These are phyloP conservation scores for Rosa lucieae DNA, from an alignment of 306 rosid genomes.

Conservation along the genomic window DNA sequence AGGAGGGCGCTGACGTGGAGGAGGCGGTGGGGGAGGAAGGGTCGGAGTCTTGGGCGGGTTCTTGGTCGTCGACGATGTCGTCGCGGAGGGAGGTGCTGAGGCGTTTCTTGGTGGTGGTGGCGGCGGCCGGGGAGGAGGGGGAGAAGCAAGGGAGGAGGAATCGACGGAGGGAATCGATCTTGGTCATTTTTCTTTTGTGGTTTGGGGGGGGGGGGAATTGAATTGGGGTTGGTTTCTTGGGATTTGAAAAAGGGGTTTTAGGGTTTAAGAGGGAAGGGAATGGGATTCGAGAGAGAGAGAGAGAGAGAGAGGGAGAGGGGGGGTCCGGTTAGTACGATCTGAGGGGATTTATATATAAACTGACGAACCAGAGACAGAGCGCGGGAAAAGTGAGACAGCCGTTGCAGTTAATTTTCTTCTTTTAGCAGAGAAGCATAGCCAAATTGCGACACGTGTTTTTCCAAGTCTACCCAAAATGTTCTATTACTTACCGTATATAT, in stretches of 20 bases:
- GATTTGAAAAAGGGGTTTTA: background rate
- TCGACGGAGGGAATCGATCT: constrained; percentile 82
- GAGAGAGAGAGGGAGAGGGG: background rate
- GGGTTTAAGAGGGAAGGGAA: background rate
- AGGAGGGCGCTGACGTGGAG: background rate
- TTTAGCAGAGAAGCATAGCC: background rate
- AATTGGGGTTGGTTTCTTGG: constrained; percentile 17
- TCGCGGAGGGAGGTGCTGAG: constrained; percentile 61
- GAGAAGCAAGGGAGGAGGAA: constrained; percentile 74
- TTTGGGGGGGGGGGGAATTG: background rate
- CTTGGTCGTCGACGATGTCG: constrained; percentile 23
- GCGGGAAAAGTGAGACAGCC: constrained; percentile 6
- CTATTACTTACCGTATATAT: no score
- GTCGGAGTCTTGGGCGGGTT: constrained; percentile 36
- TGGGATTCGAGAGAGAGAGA: background rate
- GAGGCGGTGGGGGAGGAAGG: constrained; percentile 34
- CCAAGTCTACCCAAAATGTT: background rate
- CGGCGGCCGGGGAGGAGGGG: constrained; percentile 24
- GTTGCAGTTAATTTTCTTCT: background rate
- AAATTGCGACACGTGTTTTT: background rate
- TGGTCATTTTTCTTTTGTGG: constrained; percentile 45
- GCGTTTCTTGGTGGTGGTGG: constrained; percentile 55
- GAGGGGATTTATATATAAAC: background rate
- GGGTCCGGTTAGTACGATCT: background rate
- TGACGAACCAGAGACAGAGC: background rate